A percentile compares a stretch with the other conserved stretches of the same genome.
phyloP scores from a whole-genome alignment of 208 protist genomes.

The Naegleria lovaniensis region DNA sequence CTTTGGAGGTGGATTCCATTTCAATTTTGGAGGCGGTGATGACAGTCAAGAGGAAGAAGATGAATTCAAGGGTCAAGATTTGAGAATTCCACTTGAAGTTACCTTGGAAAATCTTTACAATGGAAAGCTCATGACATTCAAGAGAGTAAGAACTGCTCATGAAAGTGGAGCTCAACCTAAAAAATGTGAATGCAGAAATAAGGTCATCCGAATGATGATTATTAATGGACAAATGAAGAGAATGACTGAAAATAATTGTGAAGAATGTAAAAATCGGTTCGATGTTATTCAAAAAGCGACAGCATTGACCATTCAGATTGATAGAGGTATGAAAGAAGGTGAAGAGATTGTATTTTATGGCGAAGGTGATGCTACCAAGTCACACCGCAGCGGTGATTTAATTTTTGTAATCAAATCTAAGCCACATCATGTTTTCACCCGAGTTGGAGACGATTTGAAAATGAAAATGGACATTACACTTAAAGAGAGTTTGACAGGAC shows the following conservation, averaged over 20 bases:
- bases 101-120: constrained; percentile 2
- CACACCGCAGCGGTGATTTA: constrained; percentile 59
- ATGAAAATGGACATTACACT: constrained; percentile 55
- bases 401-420: constrained; percentile 61
- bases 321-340: constrained; percentile 63
- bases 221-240: not conserved
- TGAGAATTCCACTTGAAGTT: constrained; percentile 5
- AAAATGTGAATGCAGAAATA: not conserved
- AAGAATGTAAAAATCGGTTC: constrained; percentile 18
- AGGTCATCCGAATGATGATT: not conserved
- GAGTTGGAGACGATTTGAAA: constrained; percentile 60
- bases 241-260: constrained; percentile 10
- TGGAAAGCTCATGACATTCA: not conserved
- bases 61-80: constrained; percentile 13
- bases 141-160: not conserved
- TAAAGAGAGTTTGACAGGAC: constrained; percentile 49
- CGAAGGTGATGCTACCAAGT: constrained; percentile 58
- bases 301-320: constrained; percentile 63
- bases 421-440: constrained; percentile 52
- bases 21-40: constrained; percentile 8
- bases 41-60: not conserved
- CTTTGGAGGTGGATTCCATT: not conserved
- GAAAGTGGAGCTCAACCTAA: not conserved
- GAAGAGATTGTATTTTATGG: constrained; percentile 64
- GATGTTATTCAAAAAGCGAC: constrained; percentile 58